phyloP scores from a whole-genome alignment of 768 basidiomycete genomes.

The Russula griseocarnosa region DNA sequence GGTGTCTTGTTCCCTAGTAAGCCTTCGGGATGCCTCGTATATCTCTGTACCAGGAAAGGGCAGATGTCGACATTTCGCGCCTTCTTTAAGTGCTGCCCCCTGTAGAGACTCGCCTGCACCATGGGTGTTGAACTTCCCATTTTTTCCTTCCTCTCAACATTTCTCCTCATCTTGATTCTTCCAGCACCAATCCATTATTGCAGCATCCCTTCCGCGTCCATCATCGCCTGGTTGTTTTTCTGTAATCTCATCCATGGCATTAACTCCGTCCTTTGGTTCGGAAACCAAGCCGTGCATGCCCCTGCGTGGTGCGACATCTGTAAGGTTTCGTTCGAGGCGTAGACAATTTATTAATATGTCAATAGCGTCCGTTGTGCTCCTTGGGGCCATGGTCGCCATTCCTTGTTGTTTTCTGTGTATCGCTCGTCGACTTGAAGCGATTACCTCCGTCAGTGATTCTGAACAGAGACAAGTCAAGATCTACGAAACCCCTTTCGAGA shows the following conservation, averaged over 20 bases:
- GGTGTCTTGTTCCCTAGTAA: background rate
- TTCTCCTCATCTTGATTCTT: slow-evolving; percentile 21
- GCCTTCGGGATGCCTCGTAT: slow-evolving; percentile 6
- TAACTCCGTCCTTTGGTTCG: slow-evolving; percentile 37
- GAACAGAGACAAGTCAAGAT: slow-evolving; percentile 1
- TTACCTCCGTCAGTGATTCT: slow-evolving; percentile 5
- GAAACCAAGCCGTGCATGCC: slow-evolving; percentile 30
- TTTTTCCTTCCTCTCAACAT: slow-evolving; percentile 24
- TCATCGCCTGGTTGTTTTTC: slow-evolving; percentile 30
- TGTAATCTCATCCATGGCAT: slow-evolving; percentile 32
- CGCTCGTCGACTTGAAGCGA: slow-evolving; percentile 24
- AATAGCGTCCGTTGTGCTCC: slow-evolving; percentile 24
- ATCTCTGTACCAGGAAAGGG: background rate
- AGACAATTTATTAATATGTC: slow-evolving; percentile 1
- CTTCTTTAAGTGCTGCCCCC: slow-evolving; percentile 13
- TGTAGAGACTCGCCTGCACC: background rate
- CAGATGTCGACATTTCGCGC: background rate
- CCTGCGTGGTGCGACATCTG: slow-evolving; percentile 43
- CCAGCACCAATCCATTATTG: slow-evolving; percentile 23
- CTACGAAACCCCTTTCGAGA: slow-evolving; percentile 12
- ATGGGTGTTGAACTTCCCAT: slow-evolving; percentile 26
- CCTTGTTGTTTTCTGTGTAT: slow-evolving; percentile 27
- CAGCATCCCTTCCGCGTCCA: slow-evolving; percentile 26
- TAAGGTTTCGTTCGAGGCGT: slow-evolving; percentile 28
- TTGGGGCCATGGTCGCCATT: slow-evolving; percentile 28